These are phyloP conservation scores for Nakazawaea pomicola DNA, from an alignment of 805 yeast genomes.

Conservation along the genomic window DNA sequence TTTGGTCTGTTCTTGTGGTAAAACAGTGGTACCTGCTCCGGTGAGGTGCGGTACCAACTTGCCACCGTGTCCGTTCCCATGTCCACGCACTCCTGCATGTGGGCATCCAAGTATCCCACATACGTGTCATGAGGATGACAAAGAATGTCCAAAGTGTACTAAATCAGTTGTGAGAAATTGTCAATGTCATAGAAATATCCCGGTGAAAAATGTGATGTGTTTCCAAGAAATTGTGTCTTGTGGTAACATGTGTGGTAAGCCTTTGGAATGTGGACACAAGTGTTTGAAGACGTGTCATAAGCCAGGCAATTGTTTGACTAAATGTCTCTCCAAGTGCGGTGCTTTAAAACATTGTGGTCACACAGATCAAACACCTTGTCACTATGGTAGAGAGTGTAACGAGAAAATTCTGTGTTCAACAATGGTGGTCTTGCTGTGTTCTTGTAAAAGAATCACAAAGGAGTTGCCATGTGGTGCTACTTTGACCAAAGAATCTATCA, in stretches of 20 bases:
- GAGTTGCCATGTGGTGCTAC: slow-evolving; percentile 55
- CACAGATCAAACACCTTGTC: slow-evolving; percentile 59
- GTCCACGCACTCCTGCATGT: slow-evolving; percentile 53
- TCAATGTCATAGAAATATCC: slow-evolving; percentile 48
- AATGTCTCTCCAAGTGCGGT: slow-evolving; percentile 60
- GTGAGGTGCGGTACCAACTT: slow-evolving; percentile 75
- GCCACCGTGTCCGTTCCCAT: slow-evolving; percentile 62
- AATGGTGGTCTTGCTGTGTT: slow-evolving; percentile 47
- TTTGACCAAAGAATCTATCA: slow-evolving; percentile 24
- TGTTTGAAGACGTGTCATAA: slow-evolving; percentile 55
- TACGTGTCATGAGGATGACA: slow-evolving; percentile 64
- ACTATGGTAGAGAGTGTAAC: slow-evolving; percentile 48
- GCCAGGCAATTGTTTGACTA: slow-evolving; percentile 51
- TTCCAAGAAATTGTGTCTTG: slow-evolving; percentile 68
- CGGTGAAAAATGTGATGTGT: slow-evolving; percentile 62
- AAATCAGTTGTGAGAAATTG: slow-evolving; percentile 50
- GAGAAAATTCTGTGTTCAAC: slow-evolving; percentile 49
- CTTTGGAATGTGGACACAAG: slow-evolving; percentile 44
- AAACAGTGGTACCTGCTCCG: slow-evolving; percentile 74
- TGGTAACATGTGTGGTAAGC: slow-evolving; percentile 53
- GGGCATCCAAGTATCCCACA: slow-evolving; percentile 73
- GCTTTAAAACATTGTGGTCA: slow-evolving; percentile 63
- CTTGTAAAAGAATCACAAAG: slow-evolving; percentile 54
- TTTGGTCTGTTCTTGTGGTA: slow-evolving; percentile 74
- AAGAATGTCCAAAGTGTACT: slow-evolving; percentile 75